Evolutionary conservation across 2,329 filamentous ascomycete genomes (phyloP).

Genomic region (Phaeosphaeria sp.): DNA sequence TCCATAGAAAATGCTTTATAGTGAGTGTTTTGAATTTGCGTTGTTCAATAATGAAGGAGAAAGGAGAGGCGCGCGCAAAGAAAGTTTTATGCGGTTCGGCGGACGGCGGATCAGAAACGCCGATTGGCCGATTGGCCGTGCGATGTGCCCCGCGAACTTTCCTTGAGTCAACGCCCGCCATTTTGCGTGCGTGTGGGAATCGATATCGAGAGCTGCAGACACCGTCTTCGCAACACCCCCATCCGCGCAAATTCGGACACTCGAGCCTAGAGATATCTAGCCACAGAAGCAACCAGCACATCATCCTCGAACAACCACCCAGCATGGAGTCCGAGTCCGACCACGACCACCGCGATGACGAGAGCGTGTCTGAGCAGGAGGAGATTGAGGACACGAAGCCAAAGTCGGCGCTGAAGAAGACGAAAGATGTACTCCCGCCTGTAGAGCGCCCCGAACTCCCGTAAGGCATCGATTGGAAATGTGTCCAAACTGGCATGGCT

Average conservation of each 20-base stretch:
- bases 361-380: slow-evolving; percentile 72
- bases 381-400: slow-evolving; percentile 67
- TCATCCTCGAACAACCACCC: slow-evolving; percentile 19
- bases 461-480: slow-evolving; percentile 22
- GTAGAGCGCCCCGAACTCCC: slow-evolving; percentile 72
- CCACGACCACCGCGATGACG: slow-evolving; percentile 48
- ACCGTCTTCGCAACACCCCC: slow-evolving; percentile 12
- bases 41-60: slow-evolving; percentile 59
- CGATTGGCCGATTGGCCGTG: slow-evolving; percentile 18
- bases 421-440: slow-evolving; percentile 62
- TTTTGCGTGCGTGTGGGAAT: slow-evolving; percentile 44
- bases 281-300: slow-evolving; percentile 7
- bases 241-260: slow-evolving; percentile 1
- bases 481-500: slow-evolving; percentile 14
- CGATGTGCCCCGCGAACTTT: slow-evolving; percentile 34
- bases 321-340: slow-evolving; percentile 52
- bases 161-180: slow-evolving; percentile 35
- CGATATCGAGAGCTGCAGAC: slow-evolving; percentile 19
- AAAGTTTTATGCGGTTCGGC: slow-evolving; percentile 34
- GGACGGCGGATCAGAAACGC: slow-evolving; percentile 21
- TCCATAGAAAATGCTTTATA: slow-evolving; percentile 65
- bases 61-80: slow-evolving; percentile 37
- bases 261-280: background rate
- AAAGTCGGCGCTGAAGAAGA: slow-evolving; percentile 89
- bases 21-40: slow-evolving; percentile 62